Conservation (phyloP, 345 rosid species). For the Eucalyptus urophylla region DNA sequence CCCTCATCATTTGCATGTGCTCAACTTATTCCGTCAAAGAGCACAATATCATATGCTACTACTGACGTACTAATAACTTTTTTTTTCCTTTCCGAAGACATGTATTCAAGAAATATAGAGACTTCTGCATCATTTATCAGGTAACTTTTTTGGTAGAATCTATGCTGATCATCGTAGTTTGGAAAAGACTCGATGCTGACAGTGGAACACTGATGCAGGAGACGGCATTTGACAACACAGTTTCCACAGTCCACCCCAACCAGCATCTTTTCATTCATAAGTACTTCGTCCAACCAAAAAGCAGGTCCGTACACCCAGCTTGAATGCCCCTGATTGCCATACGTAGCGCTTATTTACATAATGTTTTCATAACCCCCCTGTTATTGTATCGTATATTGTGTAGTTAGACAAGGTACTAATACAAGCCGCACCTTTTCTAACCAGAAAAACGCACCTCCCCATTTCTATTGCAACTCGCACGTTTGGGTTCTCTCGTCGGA, state of each 20-base stretch:
- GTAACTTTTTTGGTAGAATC: constrained; percentile 3
- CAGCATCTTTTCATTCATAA: constrained; percentile 18
- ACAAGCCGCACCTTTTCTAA: background rate
- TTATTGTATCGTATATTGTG: background rate
- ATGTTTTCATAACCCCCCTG: background rate
- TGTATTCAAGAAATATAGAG: background rate
- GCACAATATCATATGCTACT: background rate
- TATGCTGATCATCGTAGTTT: background rate
- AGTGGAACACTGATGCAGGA: constrained; percentile 10
- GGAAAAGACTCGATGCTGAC: background rate
- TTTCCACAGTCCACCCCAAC: constrained; percentile 19
- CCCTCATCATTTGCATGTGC: background rate
- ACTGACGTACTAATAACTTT: background rate
- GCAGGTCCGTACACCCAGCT: constrained; percentile 3
- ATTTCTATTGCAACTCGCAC: constrained; percentile 24
- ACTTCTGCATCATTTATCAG: background rate
- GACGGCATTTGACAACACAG: background rate
- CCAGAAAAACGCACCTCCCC: constrained; percentile 54
- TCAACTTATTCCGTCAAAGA: background rate
- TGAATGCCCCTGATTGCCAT: background rate
- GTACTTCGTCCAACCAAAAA: constrained; percentile 6
- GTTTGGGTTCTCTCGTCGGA: constrained; percentile 32
- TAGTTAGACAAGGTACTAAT: background rate
- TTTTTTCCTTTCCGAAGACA: background rate
- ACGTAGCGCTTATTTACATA: background rate